Percentiles rank a stretch among this genome's conserved stretches.
These are phyloP conservation scores for Camelina sativa DNA, from an alignment of 345 rosid genomes.

Conservation along the genomic window DNA sequence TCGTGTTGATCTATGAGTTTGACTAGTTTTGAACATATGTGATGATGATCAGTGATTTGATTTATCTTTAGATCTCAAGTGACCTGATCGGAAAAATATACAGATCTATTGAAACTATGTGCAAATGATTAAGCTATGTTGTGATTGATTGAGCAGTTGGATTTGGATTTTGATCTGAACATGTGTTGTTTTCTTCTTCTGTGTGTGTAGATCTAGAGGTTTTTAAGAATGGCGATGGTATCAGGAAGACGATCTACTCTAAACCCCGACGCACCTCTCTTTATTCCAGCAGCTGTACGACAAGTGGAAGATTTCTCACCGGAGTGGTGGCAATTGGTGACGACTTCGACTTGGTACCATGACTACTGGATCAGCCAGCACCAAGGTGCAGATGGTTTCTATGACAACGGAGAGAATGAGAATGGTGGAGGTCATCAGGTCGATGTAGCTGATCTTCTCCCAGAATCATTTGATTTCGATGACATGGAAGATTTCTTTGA, in stretches of 20 bases:
- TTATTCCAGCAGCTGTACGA: slow-evolving; percentile 79
- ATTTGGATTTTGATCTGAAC: neutral
- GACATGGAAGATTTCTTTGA: slow-evolving; percentile 55
- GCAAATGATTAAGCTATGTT: too few species aligned
- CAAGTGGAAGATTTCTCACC: slow-evolving; percentile 95
- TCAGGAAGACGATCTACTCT: slow-evolving; percentile 74
- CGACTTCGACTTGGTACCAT: slow-evolving; percentile 74
- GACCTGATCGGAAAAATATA: neutral
- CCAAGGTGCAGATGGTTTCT: slow-evolving; percentile 62
- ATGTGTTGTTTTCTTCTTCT: neutral
- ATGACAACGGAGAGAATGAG: slow-evolving; percentile 52
- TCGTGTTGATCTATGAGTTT: slow-evolving; percentile 7
- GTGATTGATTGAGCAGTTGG: too few species aligned
- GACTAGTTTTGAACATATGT: neutral
- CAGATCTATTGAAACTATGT: neutral
- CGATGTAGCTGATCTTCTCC: slow-evolving; percentile 57
- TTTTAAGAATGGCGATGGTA: slow-evolving; percentile 66
- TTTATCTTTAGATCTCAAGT: slow-evolving; percentile 11
- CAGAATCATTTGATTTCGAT: slow-evolving; percentile 69
- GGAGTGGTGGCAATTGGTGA: slow-evolving; percentile 92
- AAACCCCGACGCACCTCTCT: slow-evolving; percentile 86
- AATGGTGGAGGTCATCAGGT: slow-evolving; percentile 39
- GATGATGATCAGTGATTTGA: neutral
- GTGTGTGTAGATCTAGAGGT: slow-evolving; percentile 38
- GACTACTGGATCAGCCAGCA: slow-evolving; percentile 87